Evolutionary conservation across 768 basidiomycete species (phyloP), one percentile per base, ranked within the genome.

Genomic region (Kwoniella newhampshirensis): DNA sequence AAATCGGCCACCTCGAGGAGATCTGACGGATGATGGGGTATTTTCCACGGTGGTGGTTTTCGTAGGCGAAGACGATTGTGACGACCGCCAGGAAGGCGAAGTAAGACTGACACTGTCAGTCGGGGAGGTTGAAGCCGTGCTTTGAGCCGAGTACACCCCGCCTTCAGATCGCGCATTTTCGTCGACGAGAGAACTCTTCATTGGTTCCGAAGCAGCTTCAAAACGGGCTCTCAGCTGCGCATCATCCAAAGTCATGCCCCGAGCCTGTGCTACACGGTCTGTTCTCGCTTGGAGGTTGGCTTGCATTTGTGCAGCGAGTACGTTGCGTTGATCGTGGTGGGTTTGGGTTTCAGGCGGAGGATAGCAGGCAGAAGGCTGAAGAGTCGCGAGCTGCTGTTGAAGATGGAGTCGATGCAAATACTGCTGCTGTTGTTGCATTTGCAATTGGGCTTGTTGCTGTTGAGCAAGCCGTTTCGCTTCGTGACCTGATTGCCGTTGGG

Each of bases 1-100:
- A 47, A 66, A 66, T 21, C 64, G 49, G 4, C 64, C 64, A n/a
- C 51, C 41, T 18, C 54, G 49, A 40, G 59, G 60, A 1, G 60
- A 47, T 32, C 50, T 51, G 25, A 51, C 27, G 3, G 54, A 46
- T 27, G 44, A 53, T 3, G 51, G 51, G n/a, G 44, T 45, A 7
- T 32, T 35, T 15, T 47, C 51, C 32, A 5, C 50, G 40, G 45
- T 51, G 37, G 18, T 39, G n/a, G 54, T 25, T 32, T 63, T 58
- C 15, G 50, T 45, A 13, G 56, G 56, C 9, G 56, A 58, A 25
- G 56, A 49, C 8, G 56, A 58, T 40, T 51, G 45, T 1, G 56
- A 51, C 2, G 56, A 35, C 15, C 32, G 26, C 56, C 56, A 58
- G 6, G 56, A 44, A 7, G 50, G 56, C 3, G 55, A 57, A 27